Conservation (phyloP, 495 filamentous ascomycete species). For the Penicillium ucsense region DNA sequence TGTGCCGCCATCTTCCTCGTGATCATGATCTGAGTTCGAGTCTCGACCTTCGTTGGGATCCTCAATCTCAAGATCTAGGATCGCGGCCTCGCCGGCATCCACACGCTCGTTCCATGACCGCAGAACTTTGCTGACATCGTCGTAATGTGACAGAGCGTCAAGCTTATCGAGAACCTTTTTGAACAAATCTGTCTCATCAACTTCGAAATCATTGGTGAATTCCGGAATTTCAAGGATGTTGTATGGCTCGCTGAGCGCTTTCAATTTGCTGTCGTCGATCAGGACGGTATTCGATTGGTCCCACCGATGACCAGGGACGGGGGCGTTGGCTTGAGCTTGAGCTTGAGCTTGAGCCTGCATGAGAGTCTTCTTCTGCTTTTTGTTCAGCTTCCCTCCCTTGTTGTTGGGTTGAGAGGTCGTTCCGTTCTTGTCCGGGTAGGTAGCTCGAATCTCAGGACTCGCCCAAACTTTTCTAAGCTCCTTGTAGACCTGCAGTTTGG, state of each 20-base stretch:
- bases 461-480: constrained; percentile 63
- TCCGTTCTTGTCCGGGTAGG: constrained; percentile 30
- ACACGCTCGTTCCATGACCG: constrained; percentile 16
- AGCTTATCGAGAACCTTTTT: constrained; percentile 23
- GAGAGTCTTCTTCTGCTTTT: not conserved
- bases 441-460: constrained; percentile 37
- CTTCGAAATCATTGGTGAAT: constrained; percentile 36
- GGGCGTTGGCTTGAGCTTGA: not conserved
- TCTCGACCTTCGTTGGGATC: not conserved
- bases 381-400: not conserved
- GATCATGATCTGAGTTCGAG: not conserved
- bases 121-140: constrained; percentile 34
- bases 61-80: constrained; percentile 17
- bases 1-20: constrained; percentile 12
- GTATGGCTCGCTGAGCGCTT: constrained; percentile 71
- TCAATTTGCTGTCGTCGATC: constrained; percentile 73
- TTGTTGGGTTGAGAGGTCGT: not conserved
- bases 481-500: constrained; percentile 84
- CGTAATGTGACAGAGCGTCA: constrained; percentile 21
- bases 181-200: constrained; percentile 26
- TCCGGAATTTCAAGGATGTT: constrained; percentile 77
- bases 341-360: no score
- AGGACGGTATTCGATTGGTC: constrained; percentile 80
- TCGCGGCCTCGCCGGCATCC: constrained; percentile 4
- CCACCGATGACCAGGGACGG: constrained; percentile 39